phyloP scores from a whole-genome alignment of 257 asterid species.

The Linaria vulgaris region DNA sequence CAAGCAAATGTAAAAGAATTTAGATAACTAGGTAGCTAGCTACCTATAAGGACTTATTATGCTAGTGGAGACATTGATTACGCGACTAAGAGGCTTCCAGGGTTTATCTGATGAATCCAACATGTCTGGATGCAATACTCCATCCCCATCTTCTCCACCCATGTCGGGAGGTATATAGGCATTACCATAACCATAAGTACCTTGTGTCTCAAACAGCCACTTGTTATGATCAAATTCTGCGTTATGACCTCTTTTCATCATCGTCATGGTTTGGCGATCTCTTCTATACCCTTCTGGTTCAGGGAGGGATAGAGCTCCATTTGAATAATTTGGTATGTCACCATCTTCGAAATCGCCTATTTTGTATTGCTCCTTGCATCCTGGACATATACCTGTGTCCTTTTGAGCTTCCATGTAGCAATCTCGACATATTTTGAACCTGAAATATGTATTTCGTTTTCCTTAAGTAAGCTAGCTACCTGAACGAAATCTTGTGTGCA shows the following conservation, averaged over 20 bases:
- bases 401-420: constrained; percentile 52
- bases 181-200: constrained; percentile 65
- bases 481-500: no score
- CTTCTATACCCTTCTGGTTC: constrained; percentile 34
- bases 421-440: constrained; percentile 53
- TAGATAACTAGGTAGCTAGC: no score
- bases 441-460: no score
- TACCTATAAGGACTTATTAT: constrained; percentile 54
- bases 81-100: constrained; percentile 69
- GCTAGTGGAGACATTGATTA: constrained; percentile 58
- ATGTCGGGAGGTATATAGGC: constrained; percentile 24
- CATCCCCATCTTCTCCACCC: constrained; percentile 21
- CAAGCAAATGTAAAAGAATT: no score
- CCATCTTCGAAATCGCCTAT: constrained; percentile 32
- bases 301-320: no score
- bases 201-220: constrained; percentile 68
- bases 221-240: constrained; percentile 61
- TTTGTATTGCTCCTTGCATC: constrained; percentile 55
- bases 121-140: no score
- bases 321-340: no score
- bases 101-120: constrained; percentile 47
- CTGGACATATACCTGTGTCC: constrained; percentile 51
- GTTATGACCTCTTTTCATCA: constrained; percentile 53
- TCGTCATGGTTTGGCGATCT: constrained; percentile 51
- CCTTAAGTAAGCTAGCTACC: no score